phyloP scores from a whole-genome alignment of 225 moss, liverwort and hornwort genomes.

The Polytrichum commune region DNA sequence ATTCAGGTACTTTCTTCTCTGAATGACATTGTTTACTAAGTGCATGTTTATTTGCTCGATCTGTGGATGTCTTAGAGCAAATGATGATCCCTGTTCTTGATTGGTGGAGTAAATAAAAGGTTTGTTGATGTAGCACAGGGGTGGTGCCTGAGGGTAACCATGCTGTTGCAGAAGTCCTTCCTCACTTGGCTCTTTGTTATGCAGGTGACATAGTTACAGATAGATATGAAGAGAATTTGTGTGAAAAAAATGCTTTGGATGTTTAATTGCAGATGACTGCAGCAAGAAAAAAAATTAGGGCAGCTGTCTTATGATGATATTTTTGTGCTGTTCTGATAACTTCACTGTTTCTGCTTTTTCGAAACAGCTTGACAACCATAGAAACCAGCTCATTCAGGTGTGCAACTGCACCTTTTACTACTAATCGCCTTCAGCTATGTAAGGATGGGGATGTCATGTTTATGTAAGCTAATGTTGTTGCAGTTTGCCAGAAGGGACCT shows the following conservation, averaged over 20 bases:
- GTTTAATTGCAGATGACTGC: constrained; percentile 60
- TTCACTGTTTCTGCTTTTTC: constrained; percentile 51
- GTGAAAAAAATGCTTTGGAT: constrained; percentile 33
- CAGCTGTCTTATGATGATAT: constrained; percentile 58
- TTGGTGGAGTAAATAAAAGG: neutral
- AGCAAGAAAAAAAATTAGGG: constrained; percentile 53
- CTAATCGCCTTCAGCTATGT: no score
- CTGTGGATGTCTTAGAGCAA: no score
- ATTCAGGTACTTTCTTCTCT: constrained; percentile 65
- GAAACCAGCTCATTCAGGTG: constrained; percentile 99
- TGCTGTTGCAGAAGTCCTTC: constrained; percentile 12
- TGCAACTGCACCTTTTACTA: neutral
- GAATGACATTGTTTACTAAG: constrained; percentile 6
- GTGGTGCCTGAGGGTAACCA: neutral
- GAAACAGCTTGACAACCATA: constrained; percentile 96
- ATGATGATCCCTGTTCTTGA: neutral
- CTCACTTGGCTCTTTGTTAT: constrained; percentile 30
- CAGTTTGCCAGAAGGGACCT: no score
- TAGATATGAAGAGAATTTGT: constrained; percentile 19
- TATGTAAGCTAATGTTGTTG: no score
- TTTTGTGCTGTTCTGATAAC: constrained; percentile 55
- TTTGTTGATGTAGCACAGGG: neutral
- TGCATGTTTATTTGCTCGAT: neutral
- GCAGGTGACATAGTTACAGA: constrained; percentile 26
- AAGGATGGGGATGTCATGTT: no score